Conservation (phyloP, 345 rosid genomes). For the Rhodamnia argentea region DNA sequence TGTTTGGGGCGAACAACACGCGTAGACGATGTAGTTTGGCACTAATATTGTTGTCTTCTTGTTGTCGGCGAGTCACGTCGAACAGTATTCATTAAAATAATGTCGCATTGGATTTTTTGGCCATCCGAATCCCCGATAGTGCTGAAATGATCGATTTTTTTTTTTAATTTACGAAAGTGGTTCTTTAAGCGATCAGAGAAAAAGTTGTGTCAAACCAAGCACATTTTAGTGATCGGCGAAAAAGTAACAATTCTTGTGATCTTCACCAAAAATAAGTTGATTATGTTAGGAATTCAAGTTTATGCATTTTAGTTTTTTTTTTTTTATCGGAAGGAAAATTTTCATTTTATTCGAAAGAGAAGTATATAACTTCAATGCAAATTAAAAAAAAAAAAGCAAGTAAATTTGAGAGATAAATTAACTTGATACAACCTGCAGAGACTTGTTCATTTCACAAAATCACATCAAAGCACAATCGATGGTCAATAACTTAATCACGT, state of each 20-base stretch:
- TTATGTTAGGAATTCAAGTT: neutral
- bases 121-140: neutral
- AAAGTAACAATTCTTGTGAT: too few species aligned
- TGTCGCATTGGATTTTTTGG: neutral
- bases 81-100: neutral
- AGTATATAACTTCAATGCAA: too few species aligned
- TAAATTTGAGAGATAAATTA: too few species aligned
- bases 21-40: neutral
- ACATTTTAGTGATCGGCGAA: too few species aligned
- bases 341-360: too few species aligned
- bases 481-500: too few species aligned
- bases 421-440: too few species aligned
- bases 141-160: neutral
- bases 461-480: too few species aligned
- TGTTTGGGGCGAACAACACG: neutral
- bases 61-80: neutral
- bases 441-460: too few species aligned
- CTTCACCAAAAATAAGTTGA: neutral
- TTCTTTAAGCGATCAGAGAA: neutral
- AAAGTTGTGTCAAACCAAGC: too few species aligned
- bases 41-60: neutral
- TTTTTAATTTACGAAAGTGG: neutral
- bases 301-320: neutral
- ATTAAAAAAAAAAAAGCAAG: too few species aligned
- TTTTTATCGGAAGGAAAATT: too few species aligned